Percentiles rank a stretch among this genome's conserved stretches.
Conservation (phyloP, 1,139 yeast genomes). For the Pichia sp. region DNA sequence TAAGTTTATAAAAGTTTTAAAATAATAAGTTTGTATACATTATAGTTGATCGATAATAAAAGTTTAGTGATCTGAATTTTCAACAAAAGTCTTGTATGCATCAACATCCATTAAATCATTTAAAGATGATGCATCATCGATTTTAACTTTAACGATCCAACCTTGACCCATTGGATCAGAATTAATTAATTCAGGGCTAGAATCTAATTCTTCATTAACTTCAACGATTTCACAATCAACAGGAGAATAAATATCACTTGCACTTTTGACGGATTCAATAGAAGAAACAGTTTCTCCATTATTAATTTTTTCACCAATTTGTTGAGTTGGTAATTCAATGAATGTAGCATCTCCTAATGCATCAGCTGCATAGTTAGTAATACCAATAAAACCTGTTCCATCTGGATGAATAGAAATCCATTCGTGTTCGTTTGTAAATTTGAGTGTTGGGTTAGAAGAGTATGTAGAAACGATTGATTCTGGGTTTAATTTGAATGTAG, state of each 20-base stretch:
- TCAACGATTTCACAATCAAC: constrained; percentile 72
- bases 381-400: constrained; percentile 80
- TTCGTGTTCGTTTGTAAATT: constrained; percentile 88
- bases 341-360: constrained; percentile 98
- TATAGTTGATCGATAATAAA: background rate
- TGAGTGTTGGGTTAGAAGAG: constrained; percentile 50
- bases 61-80: constrained; percentile 32
- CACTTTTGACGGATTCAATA: constrained; percentile 91
- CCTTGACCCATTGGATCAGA: constrained; percentile 89
- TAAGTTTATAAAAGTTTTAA: background rate
- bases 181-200: constrained; percentile 73
- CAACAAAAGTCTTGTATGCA: constrained; percentile 60
- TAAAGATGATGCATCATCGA: constrained; percentile 28
- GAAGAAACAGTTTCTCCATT: constrained; percentile 85
- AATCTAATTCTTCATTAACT: constrained; percentile 60
- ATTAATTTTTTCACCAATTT: constrained; percentile 38
- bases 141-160: constrained; percentile 79
- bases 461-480: constrained; percentile 49
- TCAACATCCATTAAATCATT: constrained; percentile 47
- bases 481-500: constrained; percentile 45
- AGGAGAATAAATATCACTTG: constrained; percentile 90
- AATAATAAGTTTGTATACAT: background rate
- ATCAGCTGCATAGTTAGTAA: constrained; percentile 91
- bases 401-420: constrained; percentile 88
- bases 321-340: constrained; percentile 65